A percentile compares a stretch with the other conserved stretches of the same genome.
Evolutionary conservation across 2,329 filamentous ascomycete genomes (phyloP).

Genomic region (Aspergillus brunneoviolaceus): DNA sequence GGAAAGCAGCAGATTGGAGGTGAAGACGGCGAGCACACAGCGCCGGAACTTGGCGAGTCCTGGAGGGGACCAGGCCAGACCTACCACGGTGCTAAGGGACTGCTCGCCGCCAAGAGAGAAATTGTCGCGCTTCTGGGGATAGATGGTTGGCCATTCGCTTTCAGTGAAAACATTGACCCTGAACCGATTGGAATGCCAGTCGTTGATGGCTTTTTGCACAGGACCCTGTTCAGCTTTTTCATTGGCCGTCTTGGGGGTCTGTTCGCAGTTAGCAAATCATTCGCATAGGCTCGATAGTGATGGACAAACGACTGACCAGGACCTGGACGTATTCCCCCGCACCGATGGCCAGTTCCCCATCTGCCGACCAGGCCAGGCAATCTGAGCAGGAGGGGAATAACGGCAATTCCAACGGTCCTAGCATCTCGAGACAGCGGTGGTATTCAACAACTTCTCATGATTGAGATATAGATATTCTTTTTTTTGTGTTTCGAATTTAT

Average conservation of each 20-base stretch:
- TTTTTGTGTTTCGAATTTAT: neutral
- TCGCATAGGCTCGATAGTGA: conserved; percentile 5
- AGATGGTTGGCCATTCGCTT: conserved; percentile 50
- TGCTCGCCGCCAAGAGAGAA: conserved; percentile 62
- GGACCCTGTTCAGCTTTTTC: conserved; percentile 21
- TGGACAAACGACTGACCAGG: conserved; percentile 39
- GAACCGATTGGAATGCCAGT: conserved; percentile 45
- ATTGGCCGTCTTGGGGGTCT: conserved; percentile 28
- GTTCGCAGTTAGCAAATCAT: conserved; percentile 15
- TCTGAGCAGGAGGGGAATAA: conserved; percentile 54
- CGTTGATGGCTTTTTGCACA: conserved; percentile 23
- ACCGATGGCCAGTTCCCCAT: conserved; percentile 58
- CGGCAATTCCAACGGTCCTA: conserved; percentile 36
- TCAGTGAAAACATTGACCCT: conserved; percentile 54
- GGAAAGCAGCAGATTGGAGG: conserved; percentile 56
- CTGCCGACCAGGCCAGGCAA: conserved; percentile 59
- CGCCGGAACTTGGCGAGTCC: conserved; percentile 56
- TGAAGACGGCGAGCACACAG: conserved; percentile 56
- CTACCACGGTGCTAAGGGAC: conserved; percentile 51
- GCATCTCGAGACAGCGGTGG: conserved; percentile 10
- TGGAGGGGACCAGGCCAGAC: conserved; percentile 57
- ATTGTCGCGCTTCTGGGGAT: conserved; percentile 46
- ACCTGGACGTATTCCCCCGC: conserved; percentile 57
- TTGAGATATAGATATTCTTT: neutral
- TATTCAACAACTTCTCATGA: neutral